A percentile compares a stretch with the other conserved stretches of the same genome.
Conservation (phyloP, 2,329 filamentous ascomycete species). For the Cercospora nicotianae region DNA sequence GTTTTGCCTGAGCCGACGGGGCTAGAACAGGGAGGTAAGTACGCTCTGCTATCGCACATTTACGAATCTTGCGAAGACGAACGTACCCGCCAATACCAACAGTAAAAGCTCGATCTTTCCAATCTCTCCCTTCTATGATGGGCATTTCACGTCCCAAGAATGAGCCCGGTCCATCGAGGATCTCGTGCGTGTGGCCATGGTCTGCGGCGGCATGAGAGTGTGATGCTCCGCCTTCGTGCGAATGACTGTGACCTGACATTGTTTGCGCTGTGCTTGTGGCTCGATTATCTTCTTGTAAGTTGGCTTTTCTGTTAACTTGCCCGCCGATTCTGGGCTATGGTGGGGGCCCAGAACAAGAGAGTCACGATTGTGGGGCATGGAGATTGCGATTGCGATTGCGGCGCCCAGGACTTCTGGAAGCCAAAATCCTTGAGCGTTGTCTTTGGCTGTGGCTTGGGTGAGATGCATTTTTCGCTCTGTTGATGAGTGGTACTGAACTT, state of each 20-base stretch:
- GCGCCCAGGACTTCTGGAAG: neutral
- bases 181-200: constrained; percentile 94
- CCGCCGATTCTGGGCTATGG: no score
- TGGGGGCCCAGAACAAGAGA: neutral
- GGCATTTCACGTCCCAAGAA: constrained; percentile 91
- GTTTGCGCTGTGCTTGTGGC: neutral
- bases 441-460: no score
- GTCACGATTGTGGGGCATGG: neutral
- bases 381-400: neutral
- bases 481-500: no score
- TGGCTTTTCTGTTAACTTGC: neutral
- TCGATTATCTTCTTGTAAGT: neutral
- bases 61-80: no score
- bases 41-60: no score
- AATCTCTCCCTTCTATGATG: constrained; percentile 82
- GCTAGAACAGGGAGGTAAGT: constrained; percentile 46
- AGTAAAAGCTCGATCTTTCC: constrained; percentile 87
- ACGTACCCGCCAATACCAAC: constrained; percentile 98
- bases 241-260: constrained; percentile 45
- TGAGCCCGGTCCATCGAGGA: constrained; percentile 89
- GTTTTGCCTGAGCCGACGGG: constrained; percentile 98
- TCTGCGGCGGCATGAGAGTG: constrained; percentile 53
- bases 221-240: constrained; percentile 49
- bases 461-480: no score
- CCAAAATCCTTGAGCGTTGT: neutral